Percentiles rank a stretch among this genome's conserved stretches.
These are phyloP conservation scores for Lactarius sp. DNA, from an alignment of 768 basidiomycete species.

Conservation along the genomic window DNA sequence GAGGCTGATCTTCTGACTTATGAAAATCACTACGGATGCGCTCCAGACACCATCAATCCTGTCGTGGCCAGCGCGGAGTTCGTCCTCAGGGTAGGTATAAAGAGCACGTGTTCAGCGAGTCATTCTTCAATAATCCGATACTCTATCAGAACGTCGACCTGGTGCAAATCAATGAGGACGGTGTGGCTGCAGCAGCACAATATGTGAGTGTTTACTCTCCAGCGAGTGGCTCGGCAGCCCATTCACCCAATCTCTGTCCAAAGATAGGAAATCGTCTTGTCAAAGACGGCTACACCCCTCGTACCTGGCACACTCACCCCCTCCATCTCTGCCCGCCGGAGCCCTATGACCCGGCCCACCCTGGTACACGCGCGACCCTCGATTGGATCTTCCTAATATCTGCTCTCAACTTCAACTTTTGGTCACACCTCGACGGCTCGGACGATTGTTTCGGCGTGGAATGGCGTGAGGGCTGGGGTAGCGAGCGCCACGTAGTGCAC, in stretches of 20 bases:
- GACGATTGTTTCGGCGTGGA: conserved; percentile 68
- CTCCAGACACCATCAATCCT: conserved; percentile 16
- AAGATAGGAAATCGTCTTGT: conserved; percentile 60
- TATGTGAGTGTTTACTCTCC: conserved; percentile 13
- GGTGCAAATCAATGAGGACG: conserved; percentile 27
- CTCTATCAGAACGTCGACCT: conserved; percentile 28
- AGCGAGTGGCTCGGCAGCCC: not conserved
- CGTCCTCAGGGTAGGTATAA: conserved; percentile 20
- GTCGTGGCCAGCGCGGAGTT: conserved; percentile 25
- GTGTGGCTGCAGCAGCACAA: conserved; percentile 22
- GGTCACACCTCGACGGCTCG: conserved; percentile 65
- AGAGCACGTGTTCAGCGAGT: not conserved
- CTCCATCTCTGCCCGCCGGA: conserved; percentile 72
- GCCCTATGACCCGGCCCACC: conserved; percentile 49
- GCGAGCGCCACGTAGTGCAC: conserved; percentile 46
- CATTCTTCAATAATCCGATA: not conserved
- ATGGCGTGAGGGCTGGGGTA: conserved; percentile 68
- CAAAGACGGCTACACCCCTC: conserved; percentile 66
- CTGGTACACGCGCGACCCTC: conserved; percentile 42
- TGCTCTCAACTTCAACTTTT: conserved; percentile 83
- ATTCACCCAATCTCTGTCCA: not conserved
- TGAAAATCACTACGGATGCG: conserved; percentile 1
- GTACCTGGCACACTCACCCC: conserved; percentile 74
- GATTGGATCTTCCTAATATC: conserved; percentile 91
- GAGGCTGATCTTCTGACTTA: conserved; percentile 6